Evolutionary conservation across 305 asterid species (phyloP).

Genomic region (Rubia peregrina): DNA sequence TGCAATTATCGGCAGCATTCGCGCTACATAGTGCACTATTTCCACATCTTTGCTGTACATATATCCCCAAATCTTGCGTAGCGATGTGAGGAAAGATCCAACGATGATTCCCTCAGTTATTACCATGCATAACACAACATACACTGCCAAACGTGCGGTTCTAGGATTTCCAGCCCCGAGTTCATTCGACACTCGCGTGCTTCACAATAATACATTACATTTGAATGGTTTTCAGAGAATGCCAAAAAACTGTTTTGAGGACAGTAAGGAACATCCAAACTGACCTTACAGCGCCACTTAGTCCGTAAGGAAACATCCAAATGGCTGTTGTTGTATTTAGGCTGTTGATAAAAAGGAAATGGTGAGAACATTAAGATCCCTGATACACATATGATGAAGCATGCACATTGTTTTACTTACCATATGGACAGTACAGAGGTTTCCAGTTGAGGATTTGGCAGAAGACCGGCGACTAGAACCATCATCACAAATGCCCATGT

Average conservation of each 20-base stretch:
- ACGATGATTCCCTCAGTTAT: constrained; percentile 40
- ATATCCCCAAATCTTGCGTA: constrained; percentile 53
- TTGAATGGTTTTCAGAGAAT: not conserved
- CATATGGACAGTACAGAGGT: constrained; percentile 77
- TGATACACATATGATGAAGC: not conserved
- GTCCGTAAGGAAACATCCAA: constrained; percentile 87
- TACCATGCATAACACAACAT: constrained; percentile 41
- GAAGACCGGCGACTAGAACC: constrained; percentile 85
- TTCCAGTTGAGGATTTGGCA: constrained; percentile 72
- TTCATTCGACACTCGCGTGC: constrained; percentile 80
- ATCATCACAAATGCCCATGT: constrained; percentile 79
- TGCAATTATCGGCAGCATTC: constrained; percentile 72
- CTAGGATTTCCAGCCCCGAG: constrained; percentile 62
- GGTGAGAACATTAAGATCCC: not conserved
- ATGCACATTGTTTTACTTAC: constrained; percentile 22
- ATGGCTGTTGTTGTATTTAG: constrained; percentile 58
- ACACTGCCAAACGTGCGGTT: constrained; percentile 53
- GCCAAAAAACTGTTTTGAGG: not conserved
- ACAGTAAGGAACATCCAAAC: constrained; percentile 9
- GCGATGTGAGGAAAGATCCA: constrained; percentile 35
- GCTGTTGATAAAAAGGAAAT: constrained; percentile 27
- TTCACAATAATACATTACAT: constrained; percentile 13
- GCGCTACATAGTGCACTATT: constrained; percentile 51
- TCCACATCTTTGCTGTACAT: constrained; percentile 57
- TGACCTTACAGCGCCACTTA: constrained; percentile 71